These are phyloP conservation scores for Clitopilus passeckerianus DNA, from an alignment of 768 basidiomycete genomes.

Conservation along the genomic window DNA sequence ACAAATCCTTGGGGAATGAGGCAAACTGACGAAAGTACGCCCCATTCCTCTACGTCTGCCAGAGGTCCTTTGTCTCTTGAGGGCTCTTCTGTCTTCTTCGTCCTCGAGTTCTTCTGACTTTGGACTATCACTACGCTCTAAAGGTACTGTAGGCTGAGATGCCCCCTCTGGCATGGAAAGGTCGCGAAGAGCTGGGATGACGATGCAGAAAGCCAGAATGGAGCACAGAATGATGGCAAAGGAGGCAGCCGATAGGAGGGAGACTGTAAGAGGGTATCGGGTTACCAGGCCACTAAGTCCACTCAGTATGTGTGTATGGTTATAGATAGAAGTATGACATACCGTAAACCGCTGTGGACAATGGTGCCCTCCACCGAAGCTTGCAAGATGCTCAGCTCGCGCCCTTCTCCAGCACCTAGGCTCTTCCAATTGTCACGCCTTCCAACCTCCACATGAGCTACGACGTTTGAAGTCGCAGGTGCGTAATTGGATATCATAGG, in stretches of 20 bases:
- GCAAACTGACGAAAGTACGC: not conserved
- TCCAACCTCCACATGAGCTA: constrained; percentile 68
- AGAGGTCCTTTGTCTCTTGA: not conserved
- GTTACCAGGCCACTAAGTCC: constrained; percentile 59
- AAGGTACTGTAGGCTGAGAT: constrained; percentile 3
- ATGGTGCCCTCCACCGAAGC: constrained; percentile 60
- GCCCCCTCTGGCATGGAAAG: not conserved
- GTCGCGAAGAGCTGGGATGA: constrained; percentile 37
- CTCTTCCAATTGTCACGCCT: constrained; percentile 70
- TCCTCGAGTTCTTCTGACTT: constrained; percentile 6
- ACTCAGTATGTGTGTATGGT: not conserved
- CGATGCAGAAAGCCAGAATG: constrained; percentile 44
- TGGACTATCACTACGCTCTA: not conserved
- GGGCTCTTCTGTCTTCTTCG: not conserved
- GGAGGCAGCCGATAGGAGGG: constrained; percentile 35
- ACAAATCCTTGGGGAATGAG: not conserved
- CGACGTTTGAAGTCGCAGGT: constrained; percentile 38
- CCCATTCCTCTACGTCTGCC: not conserved
- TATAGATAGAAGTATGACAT: constrained; percentile 13
- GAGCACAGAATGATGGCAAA: constrained; percentile 45
- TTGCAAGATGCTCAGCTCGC: constrained; percentile 64
- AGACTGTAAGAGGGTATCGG: constrained; percentile 59
- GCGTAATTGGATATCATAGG: constrained; percentile 54
- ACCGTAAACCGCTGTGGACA: constrained; percentile 70
- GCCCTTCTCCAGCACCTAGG: constrained; percentile 63